These are phyloP conservation scores for Tuber brumale DNA, from an alignment of 495 filamentous ascomycete species.

Conservation along the genomic window DNA sequence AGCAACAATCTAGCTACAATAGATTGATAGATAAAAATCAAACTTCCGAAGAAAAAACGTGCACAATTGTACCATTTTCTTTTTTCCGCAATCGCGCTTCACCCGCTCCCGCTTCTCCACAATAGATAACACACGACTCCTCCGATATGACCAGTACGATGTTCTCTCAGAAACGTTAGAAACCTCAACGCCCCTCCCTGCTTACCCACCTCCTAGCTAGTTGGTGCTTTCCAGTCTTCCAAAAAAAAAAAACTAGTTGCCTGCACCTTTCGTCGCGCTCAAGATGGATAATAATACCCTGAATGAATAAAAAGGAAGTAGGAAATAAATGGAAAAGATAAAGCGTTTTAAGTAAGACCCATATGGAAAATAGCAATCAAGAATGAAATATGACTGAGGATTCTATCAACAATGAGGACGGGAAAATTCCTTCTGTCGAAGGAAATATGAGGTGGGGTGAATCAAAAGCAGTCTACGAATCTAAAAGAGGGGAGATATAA, in stretches of 20 bases:
- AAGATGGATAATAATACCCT: neutral
- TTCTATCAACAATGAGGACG: neutral
- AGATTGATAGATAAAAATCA: neutral
- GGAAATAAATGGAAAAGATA: neutral
- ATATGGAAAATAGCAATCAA: neutral
- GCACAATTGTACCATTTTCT: neutral
- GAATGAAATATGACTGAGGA: neutral
- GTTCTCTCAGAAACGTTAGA: neutral
- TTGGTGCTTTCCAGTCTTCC: neutral
- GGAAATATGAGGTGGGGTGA: neutral
- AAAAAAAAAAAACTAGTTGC: neutral
- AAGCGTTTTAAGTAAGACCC: neutral
- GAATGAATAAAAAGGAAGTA: neutral
- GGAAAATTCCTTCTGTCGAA: neutral
- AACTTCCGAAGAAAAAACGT: neutral
- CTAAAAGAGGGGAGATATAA: neutral
- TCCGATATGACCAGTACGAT: neutral
- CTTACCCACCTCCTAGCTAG: neutral
- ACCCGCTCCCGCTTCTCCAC: neutral
- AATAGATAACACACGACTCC: neutral
- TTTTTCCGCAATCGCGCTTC: neutral
- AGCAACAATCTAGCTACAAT: neutral
- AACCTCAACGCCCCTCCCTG: neutral
- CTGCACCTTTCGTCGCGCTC: neutral
- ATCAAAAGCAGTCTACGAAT: neutral